Base-by-base conservation (phyloP, 2,329 filamentous ascomycete species). In the Phaeosphaeria sp. region DNA sequence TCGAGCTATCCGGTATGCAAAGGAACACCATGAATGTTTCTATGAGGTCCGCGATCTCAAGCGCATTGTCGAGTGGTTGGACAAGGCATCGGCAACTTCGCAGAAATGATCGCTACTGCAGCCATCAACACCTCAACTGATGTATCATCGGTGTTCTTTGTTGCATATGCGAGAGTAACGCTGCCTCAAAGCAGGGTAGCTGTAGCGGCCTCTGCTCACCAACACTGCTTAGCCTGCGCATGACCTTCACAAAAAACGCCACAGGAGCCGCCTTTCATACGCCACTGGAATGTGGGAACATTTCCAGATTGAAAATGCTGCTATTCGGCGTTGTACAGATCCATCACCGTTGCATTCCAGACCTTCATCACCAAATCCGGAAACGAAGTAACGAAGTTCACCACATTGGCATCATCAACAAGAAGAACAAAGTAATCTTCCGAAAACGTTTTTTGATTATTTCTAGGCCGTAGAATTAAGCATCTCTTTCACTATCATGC, bases 1-100 rank as follows among this genome's bases (percentile, higher is more conserved):
- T 47, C 63, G 66, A 41, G 61, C 65, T 1, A 64, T 69, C 30
- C 53, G 63, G 30, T 67, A 71, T 44, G 66, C 64, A 11, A 68
- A 71, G 41, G 49, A 65, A 23, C 59, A 71, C 48, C 62, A 63
- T 33, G 64, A 68, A 47, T 60, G 64, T 46, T 67, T 62, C 56
- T 69, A 67, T 50, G 62, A 71, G 33, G 25, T 60, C 10, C 59
- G 49, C 11, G 59, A 69, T 39, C 52, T 68, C 9, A 39, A 53
- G 10, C 48, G 58, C 41, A 73, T 72, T 33, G 33, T 68, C 23
- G 9, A 55, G 23, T 66, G 62, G 56, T 49, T 71, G 22, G 42
- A 46, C 52, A 51, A 47, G 17, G 11, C 22, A 22, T 22, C 7
- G 3, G 15, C 42, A 11, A 44, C 42, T 4, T 15, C 42, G 11